Evolutionary conservation across 2,329 filamentous ascomycete genomes (phyloP).

Genomic region (Dothidotthia symphoricarpi): DNA sequence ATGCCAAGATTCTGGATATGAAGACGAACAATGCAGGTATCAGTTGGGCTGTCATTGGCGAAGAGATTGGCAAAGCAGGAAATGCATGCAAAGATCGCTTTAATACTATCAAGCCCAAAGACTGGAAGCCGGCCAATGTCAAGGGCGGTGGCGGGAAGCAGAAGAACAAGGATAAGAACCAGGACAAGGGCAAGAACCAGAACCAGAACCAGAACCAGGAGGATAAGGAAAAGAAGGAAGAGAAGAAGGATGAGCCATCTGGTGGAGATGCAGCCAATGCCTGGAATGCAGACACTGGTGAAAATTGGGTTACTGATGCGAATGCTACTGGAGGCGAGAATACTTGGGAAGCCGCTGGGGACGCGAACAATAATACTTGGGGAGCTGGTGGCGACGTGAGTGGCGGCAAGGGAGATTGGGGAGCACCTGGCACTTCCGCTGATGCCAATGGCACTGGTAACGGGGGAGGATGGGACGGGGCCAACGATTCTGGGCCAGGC

Average conservation of each 20-base stretch:
- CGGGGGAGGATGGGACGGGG: too few relatives aligned
- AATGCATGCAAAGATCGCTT: constrained; percentile 26
- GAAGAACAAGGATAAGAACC: constrained; percentile 13
- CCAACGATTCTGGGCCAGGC: too few relatives aligned
- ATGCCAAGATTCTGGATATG: constrained; percentile 41
- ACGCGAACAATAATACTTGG: not conserved
- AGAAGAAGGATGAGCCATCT: constrained; percentile 6
- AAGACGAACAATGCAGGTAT: constrained; percentile 26
- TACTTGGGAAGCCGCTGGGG: too few relatives aligned
- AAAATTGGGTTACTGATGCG: not conserved
- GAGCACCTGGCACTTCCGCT: too few relatives aligned
- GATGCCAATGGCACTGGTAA: too few relatives aligned
- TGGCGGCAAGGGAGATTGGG: not conserved
- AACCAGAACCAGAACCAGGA: constrained; percentile 11
- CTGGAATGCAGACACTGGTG: not conserved
- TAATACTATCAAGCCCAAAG: constrained; percentile 37
- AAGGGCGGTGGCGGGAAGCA: constrained; percentile 20
- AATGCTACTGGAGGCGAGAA: not conserved
- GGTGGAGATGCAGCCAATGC: not conserved
- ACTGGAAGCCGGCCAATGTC: constrained; percentile 13
- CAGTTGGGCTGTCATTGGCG: constrained; percentile 33
- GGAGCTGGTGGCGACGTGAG: not conserved
- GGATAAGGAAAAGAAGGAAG: constrained; percentile 6
- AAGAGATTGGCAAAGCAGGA: constrained; percentile 26
- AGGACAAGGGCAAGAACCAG: constrained; percentile 19